Evolutionary conservation across 2,329 filamentous ascomycete genomes (phyloP).

Genomic region (Setomelanomma holmii): DNA sequence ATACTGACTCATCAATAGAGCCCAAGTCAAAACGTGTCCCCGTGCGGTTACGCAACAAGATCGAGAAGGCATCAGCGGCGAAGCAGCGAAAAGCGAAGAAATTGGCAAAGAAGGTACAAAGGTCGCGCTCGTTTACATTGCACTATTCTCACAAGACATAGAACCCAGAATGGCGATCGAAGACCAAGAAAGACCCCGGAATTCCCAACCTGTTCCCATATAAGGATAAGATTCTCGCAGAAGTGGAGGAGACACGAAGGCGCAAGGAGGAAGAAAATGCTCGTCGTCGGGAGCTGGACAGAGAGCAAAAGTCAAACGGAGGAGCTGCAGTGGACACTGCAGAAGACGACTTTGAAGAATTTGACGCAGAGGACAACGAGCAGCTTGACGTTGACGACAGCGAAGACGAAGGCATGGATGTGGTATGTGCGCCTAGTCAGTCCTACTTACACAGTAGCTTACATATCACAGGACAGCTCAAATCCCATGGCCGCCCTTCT

Average conservation of each 20-base stretch:
- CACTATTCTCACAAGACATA: slow-evolving; percentile 42
- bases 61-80: slow-evolving; percentile 86
- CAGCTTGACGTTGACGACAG: slow-evolving; percentile 57
- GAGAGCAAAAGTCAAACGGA: slow-evolving; percentile 51
- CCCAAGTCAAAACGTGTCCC: slow-evolving; percentile 93
- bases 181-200: slow-evolving; percentile 95
- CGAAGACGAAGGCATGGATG: slow-evolving; percentile 64
- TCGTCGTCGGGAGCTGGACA: slow-evolving; percentile 72
- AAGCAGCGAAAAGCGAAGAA: slow-evolving; percentile 93
- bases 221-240: slow-evolving; percentile 92
- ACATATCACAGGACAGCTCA: slow-evolving; percentile 61
- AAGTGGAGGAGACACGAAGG: slow-evolving; percentile 88
- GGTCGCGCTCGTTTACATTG: background rate
- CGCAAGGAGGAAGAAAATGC: slow-evolving; percentile 79
- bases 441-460: slow-evolving; percentile 4
- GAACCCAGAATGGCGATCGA: slow-evolving; percentile 95
- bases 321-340: slow-evolving; percentile 44
- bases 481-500: slow-evolving; percentile 94
- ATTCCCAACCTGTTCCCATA: slow-evolving; percentile 98
- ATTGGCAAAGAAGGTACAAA: slow-evolving; percentile 76
- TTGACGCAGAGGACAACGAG: slow-evolving; percentile 61
- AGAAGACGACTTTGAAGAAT: slow-evolving; percentile 42
- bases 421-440: slow-evolving; percentile 41
- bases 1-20: slow-evolving; percentile 61
- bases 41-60: slow-evolving; percentile 91